These are phyloP conservation scores for Fusarium sp. DNA, from an alignment of 2,329 filamentous ascomycete species.

Conservation along the genomic window DNA sequence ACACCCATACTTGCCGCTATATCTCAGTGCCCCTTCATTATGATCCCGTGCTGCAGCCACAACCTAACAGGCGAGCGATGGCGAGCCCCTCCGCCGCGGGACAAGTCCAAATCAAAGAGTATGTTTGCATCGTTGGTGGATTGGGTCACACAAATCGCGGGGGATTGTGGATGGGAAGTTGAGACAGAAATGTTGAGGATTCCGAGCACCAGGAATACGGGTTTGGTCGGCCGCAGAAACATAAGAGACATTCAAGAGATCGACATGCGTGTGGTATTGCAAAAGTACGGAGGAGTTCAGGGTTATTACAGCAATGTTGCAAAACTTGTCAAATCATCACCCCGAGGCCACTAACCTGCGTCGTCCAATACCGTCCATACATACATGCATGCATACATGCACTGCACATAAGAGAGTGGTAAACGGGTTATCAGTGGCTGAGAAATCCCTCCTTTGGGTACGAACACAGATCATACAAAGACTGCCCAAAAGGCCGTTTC, in stretches of 20 bases:
- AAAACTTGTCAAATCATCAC: constrained; percentile 66
- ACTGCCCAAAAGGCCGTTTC: not conserved
- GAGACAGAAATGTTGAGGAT: constrained; percentile 91
- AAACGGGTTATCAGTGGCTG: not conserved
- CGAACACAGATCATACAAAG: not conserved
- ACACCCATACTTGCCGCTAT: constrained; percentile 87
- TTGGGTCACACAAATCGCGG: constrained; percentile 78
- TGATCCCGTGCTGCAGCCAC: constrained; percentile 96
- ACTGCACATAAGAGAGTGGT: not conserved
- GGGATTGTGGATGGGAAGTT: constrained; percentile 77
- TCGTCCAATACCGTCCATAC: not conserved
- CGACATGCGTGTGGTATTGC: constrained; percentile 59
- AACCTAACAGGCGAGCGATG: constrained; percentile 80
- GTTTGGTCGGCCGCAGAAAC: constrained; percentile 75
- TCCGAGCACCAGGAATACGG: constrained; percentile 89
- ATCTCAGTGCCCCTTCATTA: constrained; percentile 84
- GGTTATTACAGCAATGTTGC: constrained; percentile 71
- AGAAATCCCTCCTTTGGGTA: not conserved
- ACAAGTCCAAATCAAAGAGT: constrained; percentile 67
- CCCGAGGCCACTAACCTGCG: constrained; percentile 39
- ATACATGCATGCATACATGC: not conserved
- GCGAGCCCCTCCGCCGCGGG: constrained; percentile 71
- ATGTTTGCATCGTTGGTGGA: constrained; percentile 86
- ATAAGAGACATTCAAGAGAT: constrained; percentile 47
- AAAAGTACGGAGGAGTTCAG: constrained; percentile 65